Conservation (phyloP, 1,284 basidiomycete genomes). For the Amylostereum chailletii region DNA sequence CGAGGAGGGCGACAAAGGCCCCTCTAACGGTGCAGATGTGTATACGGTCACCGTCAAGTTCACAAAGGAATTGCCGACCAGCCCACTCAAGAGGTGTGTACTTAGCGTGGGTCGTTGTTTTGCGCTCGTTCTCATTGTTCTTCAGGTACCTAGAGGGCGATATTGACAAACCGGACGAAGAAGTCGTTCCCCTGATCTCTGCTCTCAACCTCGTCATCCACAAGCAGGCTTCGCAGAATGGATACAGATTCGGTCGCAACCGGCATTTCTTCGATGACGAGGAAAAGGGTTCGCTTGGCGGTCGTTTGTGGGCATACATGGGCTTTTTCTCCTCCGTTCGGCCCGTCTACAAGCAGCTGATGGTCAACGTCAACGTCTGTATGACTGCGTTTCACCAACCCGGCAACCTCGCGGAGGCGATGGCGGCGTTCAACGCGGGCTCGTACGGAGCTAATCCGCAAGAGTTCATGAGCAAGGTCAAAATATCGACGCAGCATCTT, state of each 20-base stretch:
- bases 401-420: conserved; percentile 49
- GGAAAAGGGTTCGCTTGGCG: conserved; percentile 24
- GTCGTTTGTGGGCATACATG: conserved; percentile 47
- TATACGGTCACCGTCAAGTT: conserved; percentile 47
- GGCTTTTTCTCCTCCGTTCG: conserved; percentile 65
- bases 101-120: not conserved
- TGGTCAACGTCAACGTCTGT: conserved; percentile 69
- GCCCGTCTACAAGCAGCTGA: conserved; percentile 52
- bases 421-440: conserved; percentile 34
- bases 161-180: conserved; percentile 28
- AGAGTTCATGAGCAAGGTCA: conserved; percentile 42
- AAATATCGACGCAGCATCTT: conserved; percentile 47
- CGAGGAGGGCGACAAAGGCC: conserved; percentile 43
- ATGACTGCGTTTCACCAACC: conserved; percentile 64
- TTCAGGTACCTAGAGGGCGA: conserved; percentile 45
- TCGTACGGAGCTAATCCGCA: conserved; percentile 39
- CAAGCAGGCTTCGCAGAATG: conserved; percentile 41
- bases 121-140: conserved; percentile 1
- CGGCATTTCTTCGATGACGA: conserved; percentile 49
- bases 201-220: conserved; percentile 62
- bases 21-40: conserved; percentile 30
- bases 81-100: conserved; percentile 41
- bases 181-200: conserved; percentile 45
- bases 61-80: conserved; percentile 33
- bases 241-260: conserved; percentile 50